Base-by-base conservation (phyloP, 306 rosid species). In the Glycyrrhiza uralensis region DNA sequence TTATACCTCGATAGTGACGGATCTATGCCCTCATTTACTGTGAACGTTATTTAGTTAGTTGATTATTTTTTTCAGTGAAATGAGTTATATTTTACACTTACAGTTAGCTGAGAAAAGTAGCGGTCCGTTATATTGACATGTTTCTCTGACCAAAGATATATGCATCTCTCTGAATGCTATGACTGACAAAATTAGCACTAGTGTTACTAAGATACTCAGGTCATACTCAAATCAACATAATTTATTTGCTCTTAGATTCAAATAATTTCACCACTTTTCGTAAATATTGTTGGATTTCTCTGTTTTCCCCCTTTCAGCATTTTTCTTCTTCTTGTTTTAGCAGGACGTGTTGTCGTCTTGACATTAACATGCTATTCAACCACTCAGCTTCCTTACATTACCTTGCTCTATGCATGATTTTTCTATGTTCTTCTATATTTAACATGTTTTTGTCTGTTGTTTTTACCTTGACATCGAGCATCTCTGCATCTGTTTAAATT, bases 21-120 rank as follows among this genome's bases (percentile, higher is more conserved):
- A 78, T 78, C 77, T 58, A 6, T 30, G 29, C 10, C 29, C 35
- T 70, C 39, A 0, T 38, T 19, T 67, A 9, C 42, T 79, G 24
- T 5, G 7, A 47, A 52, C 10, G 22, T 33, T 45, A 20, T 30
- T 24, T 12, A 7, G 32, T 23, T 19, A 8, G 29, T 65, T 46
- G 49, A 30, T n/a, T n/a, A 44, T 11, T 35, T 58, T 5, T 50
- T 23, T 20, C n/a, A 2, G 20, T 28, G 0, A 10, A 50, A 19
- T 17, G 35, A 66, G 12, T 20, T 69, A 11, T 5, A 35, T 76
- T 50, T 5, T 26, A 51, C 51, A 52, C 24, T 8, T 35, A 23
- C 38, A 18, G 45, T 42, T 71, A 15, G n/a, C 46, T 18, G 35
- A 30, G 39, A 17, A 30, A 28, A 30, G 61, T 66, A 30, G 45